Conservation (phyloP, 228 moss, liverwort and hornwort species). For the Sphagnum magellanicum region DNA sequence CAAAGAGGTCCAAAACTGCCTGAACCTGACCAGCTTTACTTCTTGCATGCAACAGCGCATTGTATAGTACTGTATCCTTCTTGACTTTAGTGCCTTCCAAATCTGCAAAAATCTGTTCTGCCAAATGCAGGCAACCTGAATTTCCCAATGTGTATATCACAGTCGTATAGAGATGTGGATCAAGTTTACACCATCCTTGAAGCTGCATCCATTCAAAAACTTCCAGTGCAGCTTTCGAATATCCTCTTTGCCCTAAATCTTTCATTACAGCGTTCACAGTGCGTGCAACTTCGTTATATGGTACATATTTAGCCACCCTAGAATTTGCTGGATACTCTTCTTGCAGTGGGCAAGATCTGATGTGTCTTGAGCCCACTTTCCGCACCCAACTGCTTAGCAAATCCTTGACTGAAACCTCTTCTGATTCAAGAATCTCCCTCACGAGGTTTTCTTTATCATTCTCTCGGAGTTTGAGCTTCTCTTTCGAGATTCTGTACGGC, state of each 20-base stretch:
- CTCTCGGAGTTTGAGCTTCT: conserved; percentile 32
- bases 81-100: conserved; percentile 55
- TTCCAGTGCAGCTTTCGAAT: conserved; percentile 51
- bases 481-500: conserved; percentile 28
- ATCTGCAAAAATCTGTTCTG: conserved; percentile 67
- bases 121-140: conserved; percentile 73
- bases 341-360: conserved; percentile 3
- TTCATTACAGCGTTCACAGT: conserved; percentile 81
- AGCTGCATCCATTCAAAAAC: conserved; percentile 91
- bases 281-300: conserved; percentile 71
- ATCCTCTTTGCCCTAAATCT: conserved; percentile 61
- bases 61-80: conserved; percentile 70
- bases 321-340: conserved; percentile 10
- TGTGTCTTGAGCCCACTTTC: conserved; percentile 36
- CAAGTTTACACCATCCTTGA: conserved; percentile 82
- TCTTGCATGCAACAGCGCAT: conserved; percentile 71
- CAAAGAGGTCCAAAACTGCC: conserved; percentile 54
- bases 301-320: conserved; percentile 30
- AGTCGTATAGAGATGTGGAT: conserved; percentile 89
- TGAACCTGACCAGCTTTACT: conserved; percentile 84
- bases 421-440: conserved; percentile 35
- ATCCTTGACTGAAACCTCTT: conserved; percentile 37
- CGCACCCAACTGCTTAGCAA: conserved; percentile 63
- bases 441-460: conserved; percentile 43
- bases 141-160: conserved; percentile 72